Evolutionary conservation across 768 basidiomycete species (phyloP).

Genomic region (Austroboletus eburneus): DNA sequence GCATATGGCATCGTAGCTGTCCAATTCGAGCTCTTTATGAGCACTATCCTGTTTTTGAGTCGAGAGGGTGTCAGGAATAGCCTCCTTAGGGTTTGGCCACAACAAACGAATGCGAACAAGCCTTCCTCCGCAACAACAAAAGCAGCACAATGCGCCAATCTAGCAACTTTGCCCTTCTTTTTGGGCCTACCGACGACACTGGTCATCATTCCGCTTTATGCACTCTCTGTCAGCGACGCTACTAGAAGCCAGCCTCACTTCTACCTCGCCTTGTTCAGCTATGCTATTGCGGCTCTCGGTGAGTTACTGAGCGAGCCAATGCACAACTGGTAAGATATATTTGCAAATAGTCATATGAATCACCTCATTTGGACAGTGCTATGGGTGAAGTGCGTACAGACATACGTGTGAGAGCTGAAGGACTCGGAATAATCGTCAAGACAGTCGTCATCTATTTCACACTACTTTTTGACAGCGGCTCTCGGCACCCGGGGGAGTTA

Average conservation of each 20-base stretch:
- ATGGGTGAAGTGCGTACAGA: conserved; percentile 64
- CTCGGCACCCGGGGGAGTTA: conserved; percentile 34
- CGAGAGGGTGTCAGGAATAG: conserved; percentile 92
- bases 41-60: conserved; percentile 86
- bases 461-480: conserved; percentile 47
- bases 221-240: conserved; percentile 45
- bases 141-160: conserved; percentile 34
- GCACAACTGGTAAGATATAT: conserved; percentile 57
- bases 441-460: conserved; percentile 67
- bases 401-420: conserved; percentile 82
- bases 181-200: conserved; percentile 66
- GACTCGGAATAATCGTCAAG: conserved; percentile 70
- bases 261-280: conserved; percentile 54
- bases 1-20: conserved; percentile 89
- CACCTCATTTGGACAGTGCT: conserved; percentile 43
- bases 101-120: conserved; percentile 7
- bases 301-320: conserved; percentile 84
- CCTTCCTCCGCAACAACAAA: neutral
- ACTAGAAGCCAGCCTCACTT: conserved; percentile 66
- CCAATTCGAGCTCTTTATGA: conserved; percentile 88
- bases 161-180: conserved; percentile 61
- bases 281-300: conserved; percentile 67
- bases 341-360: neutral
- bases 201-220: conserved; percentile 50
- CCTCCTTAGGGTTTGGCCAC: conserved; percentile 56